Percentiles rank a stretch among this genome's conserved stretches.
phyloP scores from a whole-genome alignment of 805 yeast species.

The Candida xiaguanensis region DNA sequence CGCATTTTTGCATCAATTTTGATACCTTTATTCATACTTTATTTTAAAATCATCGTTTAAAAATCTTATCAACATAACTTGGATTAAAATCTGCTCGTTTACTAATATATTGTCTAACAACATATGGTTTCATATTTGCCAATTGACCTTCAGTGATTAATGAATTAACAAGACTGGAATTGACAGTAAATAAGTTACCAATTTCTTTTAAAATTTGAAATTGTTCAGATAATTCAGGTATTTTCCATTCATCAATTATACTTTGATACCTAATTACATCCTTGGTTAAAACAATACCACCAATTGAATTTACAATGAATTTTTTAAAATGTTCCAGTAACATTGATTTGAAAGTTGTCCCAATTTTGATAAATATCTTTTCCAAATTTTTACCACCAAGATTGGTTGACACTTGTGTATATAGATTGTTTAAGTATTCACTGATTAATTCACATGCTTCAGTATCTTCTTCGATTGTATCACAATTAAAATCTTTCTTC shows the following conservation, averaged over 20 bases:
- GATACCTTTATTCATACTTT: slow-evolving; percentile 20
- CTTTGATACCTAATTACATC: slow-evolving; percentile 78
- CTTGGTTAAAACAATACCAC: slow-evolving; percentile 77
- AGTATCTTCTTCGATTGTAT: slow-evolving; percentile 56
- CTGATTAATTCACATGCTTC: slow-evolving; percentile 65
- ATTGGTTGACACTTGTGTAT: slow-evolving; percentile 35
- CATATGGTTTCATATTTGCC: slow-evolving; percentile 56
- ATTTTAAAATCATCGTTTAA: slow-evolving; percentile 12
- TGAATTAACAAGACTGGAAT: slow-evolving; percentile 72
- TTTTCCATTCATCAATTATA: slow-evolving; percentile 62
- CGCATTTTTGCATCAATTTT: not conserved
- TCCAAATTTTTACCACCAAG: slow-evolving; percentile 43
- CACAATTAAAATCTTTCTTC: slow-evolving; percentile 63
- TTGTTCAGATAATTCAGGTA: slow-evolving; percentile 55
- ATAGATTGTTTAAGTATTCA: slow-evolving; percentile 44
- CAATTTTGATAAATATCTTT: slow-evolving; percentile 52
- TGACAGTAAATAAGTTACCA: slow-evolving; percentile 81
- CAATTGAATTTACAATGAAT: slow-evolving; percentile 72
- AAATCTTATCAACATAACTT: slow-evolving; percentile 45
- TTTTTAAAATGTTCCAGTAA: slow-evolving; percentile 71
- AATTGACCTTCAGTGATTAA: slow-evolving; percentile 79
- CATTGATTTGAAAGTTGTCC: slow-evolving; percentile 52
- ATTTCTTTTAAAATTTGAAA: slow-evolving; percentile 75
- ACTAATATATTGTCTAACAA: slow-evolving; percentile 62
- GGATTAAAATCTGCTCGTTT: slow-evolving; percentile 69